These are phyloP conservation scores for Leishmania aethiopica DNA, from an alignment of 208 protist species.

Conservation along the genomic window DNA sequence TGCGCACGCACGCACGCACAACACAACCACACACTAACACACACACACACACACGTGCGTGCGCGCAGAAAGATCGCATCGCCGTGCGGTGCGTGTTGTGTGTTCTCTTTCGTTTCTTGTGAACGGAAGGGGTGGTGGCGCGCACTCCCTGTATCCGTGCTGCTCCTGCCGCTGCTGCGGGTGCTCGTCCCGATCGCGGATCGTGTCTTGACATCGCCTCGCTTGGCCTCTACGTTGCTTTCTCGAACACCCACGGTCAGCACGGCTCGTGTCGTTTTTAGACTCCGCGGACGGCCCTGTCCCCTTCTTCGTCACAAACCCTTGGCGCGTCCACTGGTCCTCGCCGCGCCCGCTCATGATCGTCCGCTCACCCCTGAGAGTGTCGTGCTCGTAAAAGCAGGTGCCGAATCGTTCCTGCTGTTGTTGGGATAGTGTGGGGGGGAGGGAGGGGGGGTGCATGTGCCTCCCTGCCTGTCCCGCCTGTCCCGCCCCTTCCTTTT, in stretches of 20 bases:
- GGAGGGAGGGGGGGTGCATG: background rate
- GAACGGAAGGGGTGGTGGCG: background rate
- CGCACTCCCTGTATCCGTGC: background rate
- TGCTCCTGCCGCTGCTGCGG: background rate
- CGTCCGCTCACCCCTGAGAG: background rate
- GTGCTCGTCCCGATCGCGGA: background rate
- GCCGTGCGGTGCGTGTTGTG: background rate
- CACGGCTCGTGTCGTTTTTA: background rate
- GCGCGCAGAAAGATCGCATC: background rate
- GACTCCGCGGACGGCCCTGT: background rate
- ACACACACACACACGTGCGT: too few species aligned
- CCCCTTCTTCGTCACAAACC: too few species aligned
- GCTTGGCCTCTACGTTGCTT: background rate
- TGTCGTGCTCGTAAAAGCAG: background rate
- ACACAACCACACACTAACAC: too few species aligned
- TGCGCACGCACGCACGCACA: background rate
- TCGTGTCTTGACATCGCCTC: background rate
- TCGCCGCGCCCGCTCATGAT: background rate
- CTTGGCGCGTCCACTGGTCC: too few species aligned
- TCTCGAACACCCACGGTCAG: background rate
- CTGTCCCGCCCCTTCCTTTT: background rate
- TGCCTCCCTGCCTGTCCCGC: background rate
- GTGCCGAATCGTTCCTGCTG: background rate
- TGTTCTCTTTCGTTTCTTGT: background rate
- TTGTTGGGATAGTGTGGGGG: too few species aligned